A percentile compares a stretch with the other conserved stretches of the same genome.
Conservation (phyloP, 805 yeast genomes). For the Starmerella sp. region DNA sequence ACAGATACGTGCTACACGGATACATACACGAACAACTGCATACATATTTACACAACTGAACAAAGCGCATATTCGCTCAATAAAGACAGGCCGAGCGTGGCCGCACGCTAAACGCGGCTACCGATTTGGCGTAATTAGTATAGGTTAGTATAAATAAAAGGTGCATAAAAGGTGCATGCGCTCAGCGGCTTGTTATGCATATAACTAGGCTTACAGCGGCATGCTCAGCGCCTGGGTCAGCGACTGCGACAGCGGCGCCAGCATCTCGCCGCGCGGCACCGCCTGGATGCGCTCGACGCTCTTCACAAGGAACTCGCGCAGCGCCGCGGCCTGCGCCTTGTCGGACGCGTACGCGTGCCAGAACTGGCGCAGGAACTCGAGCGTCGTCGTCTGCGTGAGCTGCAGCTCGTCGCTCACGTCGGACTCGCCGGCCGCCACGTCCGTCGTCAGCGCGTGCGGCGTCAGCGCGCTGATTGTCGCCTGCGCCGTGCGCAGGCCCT, state of each 20-base stretch:
- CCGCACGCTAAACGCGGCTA: too few relatives aligned
- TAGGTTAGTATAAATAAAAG: too few relatives aligned
- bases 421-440: not conserved
- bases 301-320: conserved; percentile 11
- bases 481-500: conserved; percentile 12
- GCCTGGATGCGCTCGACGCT: conserved; percentile 17
- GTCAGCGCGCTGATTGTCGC: conserved; percentile 6
- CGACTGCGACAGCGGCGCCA: conserved; percentile 11
- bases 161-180: too few relatives aligned
- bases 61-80: too few relatives aligned
- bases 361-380: conserved; percentile 66
- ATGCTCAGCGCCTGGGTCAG: conserved; percentile 10
- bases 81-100: too few relatives aligned
- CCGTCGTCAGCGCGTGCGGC: conserved; percentile 6
- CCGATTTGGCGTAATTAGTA: too few relatives aligned
- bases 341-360: conserved; percentile 34
- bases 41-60: too few relatives aligned
- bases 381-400: conserved; percentile 57
- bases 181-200: not conserved
- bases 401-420: conserved; percentile 32
- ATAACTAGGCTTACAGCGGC: not conserved
- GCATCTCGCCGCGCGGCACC: not conserved
- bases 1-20: too few relatives aligned
- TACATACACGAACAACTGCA: too few relatives aligned
- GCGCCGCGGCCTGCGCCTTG: conserved; percentile 30